A percentile compares a stretch with the other conserved stretches of the same genome.
Evolutionary conservation across 2,329 filamentous ascomycete species (phyloP).

Genomic region (Hymenoscyphus salicellus): DNA sequence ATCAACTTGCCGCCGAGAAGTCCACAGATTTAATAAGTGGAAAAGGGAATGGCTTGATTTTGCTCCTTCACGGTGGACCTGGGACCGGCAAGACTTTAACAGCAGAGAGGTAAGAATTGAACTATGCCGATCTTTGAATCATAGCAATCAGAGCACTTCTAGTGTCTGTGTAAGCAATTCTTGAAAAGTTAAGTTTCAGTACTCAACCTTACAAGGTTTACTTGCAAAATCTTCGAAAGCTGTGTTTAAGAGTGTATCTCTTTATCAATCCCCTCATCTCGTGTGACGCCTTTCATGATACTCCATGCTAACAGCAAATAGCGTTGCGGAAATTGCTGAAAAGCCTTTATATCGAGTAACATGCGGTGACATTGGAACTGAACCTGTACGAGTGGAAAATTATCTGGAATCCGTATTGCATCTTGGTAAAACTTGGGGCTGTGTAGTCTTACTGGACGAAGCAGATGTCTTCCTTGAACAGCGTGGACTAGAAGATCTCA

Average conservation of each 20-base stretch:
- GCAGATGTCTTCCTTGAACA: conserved; percentile 30
- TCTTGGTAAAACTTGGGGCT: conserved; percentile 20
- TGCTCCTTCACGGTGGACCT: conserved; percentile 85
- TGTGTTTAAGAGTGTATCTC: too few species aligned
- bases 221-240: too few species aligned
- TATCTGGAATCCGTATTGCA: conserved; percentile 24
- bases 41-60: conserved; percentile 54
- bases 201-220: too few species aligned
- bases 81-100: conserved; percentile 79
- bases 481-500: conserved; percentile 10
- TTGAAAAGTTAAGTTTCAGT: too few species aligned
- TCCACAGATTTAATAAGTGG: conserved; percentile 46
- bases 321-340: conserved; percentile 48
- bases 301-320: conserved; percentile 41
- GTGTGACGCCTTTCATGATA: too few species aligned
- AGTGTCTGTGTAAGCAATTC: neutral
- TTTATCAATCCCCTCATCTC: too few species aligned
- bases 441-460: conserved; percentile 27
- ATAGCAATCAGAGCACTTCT: neutral
- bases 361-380: conserved; percentile 67
- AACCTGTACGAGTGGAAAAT: conserved; percentile 60
- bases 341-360: conserved; percentile 50
- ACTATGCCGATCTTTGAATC: neutral
- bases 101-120: conserved; percentile 29
- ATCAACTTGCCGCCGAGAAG: neutral